Percentiles rank a stretch among this genome's conserved stretches.
phyloP scores from a whole-genome alignment of 176 grass and related monocot genomes.

The Themeda triandra region DNA sequence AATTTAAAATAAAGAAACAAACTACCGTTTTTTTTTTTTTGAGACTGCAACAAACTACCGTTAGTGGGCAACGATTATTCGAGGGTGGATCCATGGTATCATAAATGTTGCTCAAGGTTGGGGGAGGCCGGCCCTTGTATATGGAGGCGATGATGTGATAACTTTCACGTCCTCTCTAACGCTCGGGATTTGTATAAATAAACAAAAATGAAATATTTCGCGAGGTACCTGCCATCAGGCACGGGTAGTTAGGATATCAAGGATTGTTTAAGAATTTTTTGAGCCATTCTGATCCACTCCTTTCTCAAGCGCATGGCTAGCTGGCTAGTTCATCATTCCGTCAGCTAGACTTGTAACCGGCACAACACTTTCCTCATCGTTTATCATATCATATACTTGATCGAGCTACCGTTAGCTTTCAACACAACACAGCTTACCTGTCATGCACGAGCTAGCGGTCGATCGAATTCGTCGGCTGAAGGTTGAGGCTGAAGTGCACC shows the following conservation, averaged over 20 bases:
- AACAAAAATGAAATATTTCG: background rate
- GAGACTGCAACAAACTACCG: background rate
- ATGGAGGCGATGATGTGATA: background rate
- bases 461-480: slow-evolving; percentile 8
- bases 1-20: background rate
- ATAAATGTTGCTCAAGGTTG: background rate
- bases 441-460: slow-evolving; percentile 21
- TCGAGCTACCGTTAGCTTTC: background rate
- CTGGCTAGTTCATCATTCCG: slow-evolving; percentile 5
- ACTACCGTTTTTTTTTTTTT: too few relatives aligned
- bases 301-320: background rate
- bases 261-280: background rate
- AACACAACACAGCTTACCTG: slow-evolving; percentile 27
- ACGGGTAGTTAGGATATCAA: slow-evolving; percentile 15
- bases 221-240: background rate
- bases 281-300: background rate
- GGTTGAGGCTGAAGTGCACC: background rate
- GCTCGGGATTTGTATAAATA: background rate
- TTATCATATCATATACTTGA: background rate
- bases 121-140: background rate
- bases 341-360: background rate
- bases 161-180: background rate
- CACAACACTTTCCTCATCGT: background rate
- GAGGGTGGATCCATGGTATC: background rate
- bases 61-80: background rate